Percentiles rank a stretch among this genome's conserved stretches.
Evolutionary conservation across 2,329 filamentous ascomycete genomes (phyloP).

Genomic region (Aspergillus uvarum): DNA sequence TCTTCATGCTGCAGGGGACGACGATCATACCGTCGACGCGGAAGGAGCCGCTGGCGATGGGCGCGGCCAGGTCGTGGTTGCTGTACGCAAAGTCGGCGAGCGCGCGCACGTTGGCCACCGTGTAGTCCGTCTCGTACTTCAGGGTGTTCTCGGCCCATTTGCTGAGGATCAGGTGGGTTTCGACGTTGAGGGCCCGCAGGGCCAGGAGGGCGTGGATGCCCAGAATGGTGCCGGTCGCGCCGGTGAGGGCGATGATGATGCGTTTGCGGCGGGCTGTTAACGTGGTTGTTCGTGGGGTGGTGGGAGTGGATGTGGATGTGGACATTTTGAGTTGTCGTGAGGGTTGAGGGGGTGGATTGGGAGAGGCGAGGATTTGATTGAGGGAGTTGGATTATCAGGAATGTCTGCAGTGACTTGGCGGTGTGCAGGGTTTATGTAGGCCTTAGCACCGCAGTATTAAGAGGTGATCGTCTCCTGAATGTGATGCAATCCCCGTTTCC

Average conservation of each 20-base stretch:
- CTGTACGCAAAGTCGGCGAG: constrained; percentile 44
- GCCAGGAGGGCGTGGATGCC: constrained; percentile 45
- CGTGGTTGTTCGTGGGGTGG: background rate
- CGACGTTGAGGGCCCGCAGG: constrained; percentile 45
- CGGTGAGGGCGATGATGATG: constrained; percentile 52
- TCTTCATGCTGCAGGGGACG: constrained; percentile 52
- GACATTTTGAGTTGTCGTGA: background rate
- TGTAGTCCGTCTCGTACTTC: constrained; percentile 49
- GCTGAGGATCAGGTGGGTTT: constrained; percentile 50
- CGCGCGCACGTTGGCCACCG: constrained; percentile 35
- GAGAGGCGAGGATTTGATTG: background rate
- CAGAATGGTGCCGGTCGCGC: constrained; percentile 49
- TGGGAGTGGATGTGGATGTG: too few species aligned
- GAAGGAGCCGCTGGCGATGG: constrained; percentile 49
- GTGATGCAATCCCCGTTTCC: too few species aligned
- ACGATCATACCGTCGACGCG: constrained; percentile 49
- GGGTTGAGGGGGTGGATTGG: too few species aligned
- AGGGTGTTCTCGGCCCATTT: constrained; percentile 52
- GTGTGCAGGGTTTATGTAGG: too few species aligned
- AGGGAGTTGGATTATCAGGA: background rate
- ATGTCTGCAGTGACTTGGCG: too few species aligned
- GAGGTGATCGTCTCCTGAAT: too few species aligned
- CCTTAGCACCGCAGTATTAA: too few species aligned
- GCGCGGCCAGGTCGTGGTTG: constrained; percentile 46
- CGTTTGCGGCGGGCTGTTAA: constrained; percentile 18